Percentiles rank a stretch among this genome's conserved stretches.
phyloP scores from a whole-genome alignment of 1,284 basidiomycete species.

The Sporisorium reilianum region DNA sequence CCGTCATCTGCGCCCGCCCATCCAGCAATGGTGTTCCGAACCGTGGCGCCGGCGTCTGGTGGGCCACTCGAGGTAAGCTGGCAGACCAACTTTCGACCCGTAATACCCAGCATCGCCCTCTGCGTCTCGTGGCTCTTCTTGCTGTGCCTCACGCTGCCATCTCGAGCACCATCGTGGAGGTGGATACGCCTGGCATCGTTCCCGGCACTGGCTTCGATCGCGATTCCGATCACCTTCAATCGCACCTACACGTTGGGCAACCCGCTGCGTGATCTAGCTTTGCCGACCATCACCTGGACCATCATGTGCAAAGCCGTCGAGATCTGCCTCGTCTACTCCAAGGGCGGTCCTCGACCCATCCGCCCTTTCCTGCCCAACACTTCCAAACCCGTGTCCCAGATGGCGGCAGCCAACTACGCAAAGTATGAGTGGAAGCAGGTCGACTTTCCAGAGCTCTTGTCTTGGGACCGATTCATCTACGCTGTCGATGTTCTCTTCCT shows the following conservation, averaged over 20 bases:
- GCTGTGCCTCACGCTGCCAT: constrained; percentile 36
- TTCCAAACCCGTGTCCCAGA: constrained; percentile 7
- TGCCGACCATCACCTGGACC: constrained; percentile 39
- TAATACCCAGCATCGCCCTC: constrained; percentile 14
- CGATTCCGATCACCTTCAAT: constrained; percentile 24
- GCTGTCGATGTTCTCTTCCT: constrained; percentile 29
- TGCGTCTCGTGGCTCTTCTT: constrained; percentile 34
- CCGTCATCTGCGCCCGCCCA: neutral
- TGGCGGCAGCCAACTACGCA: constrained; percentile 16
- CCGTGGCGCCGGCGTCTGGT: neutral
- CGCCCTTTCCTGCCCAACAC: constrained; percentile 22
- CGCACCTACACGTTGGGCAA: constrained; percentile 30
- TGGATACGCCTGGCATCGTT: constrained; percentile 33
- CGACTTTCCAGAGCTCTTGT: constrained; percentile 12
- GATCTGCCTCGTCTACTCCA: constrained; percentile 26
- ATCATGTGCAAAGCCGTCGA: constrained; percentile 38
- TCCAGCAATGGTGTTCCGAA: constrained; percentile 13
- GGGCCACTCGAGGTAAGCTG: constrained; percentile 24
- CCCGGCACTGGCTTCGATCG: constrained; percentile 10
- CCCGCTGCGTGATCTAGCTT: constrained; percentile 31
- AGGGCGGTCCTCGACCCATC: constrained; percentile 34
- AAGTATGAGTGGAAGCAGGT: constrained; percentile 38
- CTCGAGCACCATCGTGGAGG: constrained; percentile 13
- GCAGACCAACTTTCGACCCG: constrained; percentile 37
- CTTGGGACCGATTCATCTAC: constrained; percentile 23